Conservation (phyloP, 2,329 filamentous ascomycete genomes). For the Exophiala spinifera region DNA sequence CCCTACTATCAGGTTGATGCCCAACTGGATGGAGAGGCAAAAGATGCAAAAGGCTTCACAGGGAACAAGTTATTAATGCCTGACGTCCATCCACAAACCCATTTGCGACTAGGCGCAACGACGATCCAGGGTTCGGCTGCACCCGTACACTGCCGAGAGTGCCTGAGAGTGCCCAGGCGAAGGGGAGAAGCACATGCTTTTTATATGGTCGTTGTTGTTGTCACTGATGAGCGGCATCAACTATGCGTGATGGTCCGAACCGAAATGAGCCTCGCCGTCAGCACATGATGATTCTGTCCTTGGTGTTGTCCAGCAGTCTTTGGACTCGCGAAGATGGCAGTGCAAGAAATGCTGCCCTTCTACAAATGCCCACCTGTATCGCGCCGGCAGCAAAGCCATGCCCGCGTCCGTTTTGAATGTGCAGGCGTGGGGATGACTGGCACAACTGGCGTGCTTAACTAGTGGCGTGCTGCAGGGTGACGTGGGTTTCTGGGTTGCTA, state of each 20-base stretch:
- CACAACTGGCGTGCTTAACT: background rate
- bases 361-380: no score
- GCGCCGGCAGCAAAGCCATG: background rate
- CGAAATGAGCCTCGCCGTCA: no score
- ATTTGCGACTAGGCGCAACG: no score
- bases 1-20: background rate
- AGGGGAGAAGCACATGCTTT: background rate
- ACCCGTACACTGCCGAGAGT: background rate
- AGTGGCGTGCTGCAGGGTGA: conserved; percentile 10
- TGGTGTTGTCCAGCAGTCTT: background rate
- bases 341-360: background rate
- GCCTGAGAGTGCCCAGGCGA: no score
- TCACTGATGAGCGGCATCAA: background rate
- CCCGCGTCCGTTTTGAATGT: background rate
- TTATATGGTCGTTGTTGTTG: background rate
- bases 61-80: no score
- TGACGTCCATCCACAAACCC: no score
- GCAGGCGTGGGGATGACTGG: background rate
- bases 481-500: background rate
- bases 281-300: no score
- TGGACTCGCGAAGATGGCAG: background rate
- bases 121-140: background rate
- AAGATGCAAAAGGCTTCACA: background rate
- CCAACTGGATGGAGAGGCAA: background rate
- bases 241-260: no score